These are phyloP conservation scores for Ballota nigra DNA, from an alignment of 257 asterid genomes.

Conservation along the genomic window DNA sequence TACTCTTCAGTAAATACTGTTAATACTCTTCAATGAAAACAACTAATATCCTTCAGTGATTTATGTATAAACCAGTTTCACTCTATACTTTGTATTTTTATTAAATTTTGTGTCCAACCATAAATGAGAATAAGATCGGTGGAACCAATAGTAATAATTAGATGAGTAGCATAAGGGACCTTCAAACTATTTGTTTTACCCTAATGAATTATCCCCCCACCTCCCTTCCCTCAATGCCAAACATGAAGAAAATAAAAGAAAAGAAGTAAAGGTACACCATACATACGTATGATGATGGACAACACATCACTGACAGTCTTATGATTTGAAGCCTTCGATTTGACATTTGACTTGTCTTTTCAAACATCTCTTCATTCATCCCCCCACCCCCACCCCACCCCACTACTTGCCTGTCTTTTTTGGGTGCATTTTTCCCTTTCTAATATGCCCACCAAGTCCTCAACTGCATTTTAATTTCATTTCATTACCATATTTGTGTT, in stretches of 20 bases:
- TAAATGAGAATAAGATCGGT: too few relatives aligned
- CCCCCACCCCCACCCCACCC: too few relatives aligned
- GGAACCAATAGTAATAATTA: too few relatives aligned
- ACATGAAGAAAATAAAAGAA: background rate
- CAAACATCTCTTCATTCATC: slow-evolving; percentile 28
- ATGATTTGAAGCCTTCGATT: slow-evolving; percentile 59
- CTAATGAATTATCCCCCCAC: background rate
- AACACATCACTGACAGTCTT: slow-evolving; percentile 60
- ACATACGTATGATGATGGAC: slow-evolving; percentile 40
- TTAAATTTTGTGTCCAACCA: too few relatives aligned
- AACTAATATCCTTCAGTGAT: too few relatives aligned
- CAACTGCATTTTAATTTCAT: background rate
- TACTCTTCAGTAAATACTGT: too few relatives aligned
- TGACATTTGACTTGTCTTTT: slow-evolving; percentile 74
- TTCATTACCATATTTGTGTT: slow-evolving; percentile 5
- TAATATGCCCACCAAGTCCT: slow-evolving; percentile 21
- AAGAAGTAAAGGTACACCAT: background rate
- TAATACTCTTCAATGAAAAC: too few relatives aligned
- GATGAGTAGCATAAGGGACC: background rate
- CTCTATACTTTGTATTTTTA: too few relatives aligned
- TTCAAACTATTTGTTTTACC: background rate
- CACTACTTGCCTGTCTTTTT: slow-evolving; percentile 18
- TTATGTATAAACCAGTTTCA: too few relatives aligned
- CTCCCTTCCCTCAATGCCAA: too few relatives aligned
- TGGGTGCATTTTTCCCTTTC: slow-evolving; percentile 14